Percentiles rank a stretch among this genome's conserved stretches.
Conservation (phyloP, 805 yeast species). For the Myxozyma melibiosi region DNA sequence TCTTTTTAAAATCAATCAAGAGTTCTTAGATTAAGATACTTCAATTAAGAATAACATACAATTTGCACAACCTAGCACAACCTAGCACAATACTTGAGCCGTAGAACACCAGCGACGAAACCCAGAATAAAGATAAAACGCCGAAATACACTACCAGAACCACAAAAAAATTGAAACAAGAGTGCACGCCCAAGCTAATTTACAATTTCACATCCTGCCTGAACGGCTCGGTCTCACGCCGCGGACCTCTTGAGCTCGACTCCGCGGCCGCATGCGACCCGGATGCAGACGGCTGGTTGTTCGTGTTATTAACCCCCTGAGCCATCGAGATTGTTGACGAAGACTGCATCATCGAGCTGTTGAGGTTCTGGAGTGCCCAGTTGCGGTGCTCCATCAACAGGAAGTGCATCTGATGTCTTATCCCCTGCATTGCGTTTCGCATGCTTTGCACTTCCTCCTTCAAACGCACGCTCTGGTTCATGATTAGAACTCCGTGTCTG, state of each 20-base stretch:
- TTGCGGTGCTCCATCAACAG: constrained; percentile 39
- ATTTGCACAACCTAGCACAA: too few relatives aligned
- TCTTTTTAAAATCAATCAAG: too few relatives aligned
- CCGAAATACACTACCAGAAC: too few relatives aligned
- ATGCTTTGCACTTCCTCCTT: constrained; percentile 42
- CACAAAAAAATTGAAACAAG: not conserved
- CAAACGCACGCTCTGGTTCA: constrained; percentile 42
- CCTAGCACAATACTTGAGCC: too few relatives aligned
- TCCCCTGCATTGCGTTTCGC: constrained; percentile 39
- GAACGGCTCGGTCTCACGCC: constrained; percentile 19
- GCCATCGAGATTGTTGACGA: not conserved
- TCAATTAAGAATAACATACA: too few relatives aligned
- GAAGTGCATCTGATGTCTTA: constrained; percentile 45
- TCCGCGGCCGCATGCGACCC: not conserved
- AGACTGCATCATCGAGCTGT: not conserved
- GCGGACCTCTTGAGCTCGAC: not conserved
- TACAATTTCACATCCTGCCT: constrained; percentile 31
- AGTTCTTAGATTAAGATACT: too few relatives aligned
- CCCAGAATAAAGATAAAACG: too few relatives aligned
- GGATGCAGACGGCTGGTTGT: not conserved
- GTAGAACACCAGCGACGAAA: too few relatives aligned
- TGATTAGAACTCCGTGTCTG: constrained; percentile 40
- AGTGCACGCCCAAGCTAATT: not conserved
- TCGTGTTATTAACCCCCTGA: not conserved
- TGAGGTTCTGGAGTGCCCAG: constrained; percentile 24